phyloP scores from a whole-genome alignment of 1,284 basidiomycete species.

The Pisolithus thermaeus region DNA sequence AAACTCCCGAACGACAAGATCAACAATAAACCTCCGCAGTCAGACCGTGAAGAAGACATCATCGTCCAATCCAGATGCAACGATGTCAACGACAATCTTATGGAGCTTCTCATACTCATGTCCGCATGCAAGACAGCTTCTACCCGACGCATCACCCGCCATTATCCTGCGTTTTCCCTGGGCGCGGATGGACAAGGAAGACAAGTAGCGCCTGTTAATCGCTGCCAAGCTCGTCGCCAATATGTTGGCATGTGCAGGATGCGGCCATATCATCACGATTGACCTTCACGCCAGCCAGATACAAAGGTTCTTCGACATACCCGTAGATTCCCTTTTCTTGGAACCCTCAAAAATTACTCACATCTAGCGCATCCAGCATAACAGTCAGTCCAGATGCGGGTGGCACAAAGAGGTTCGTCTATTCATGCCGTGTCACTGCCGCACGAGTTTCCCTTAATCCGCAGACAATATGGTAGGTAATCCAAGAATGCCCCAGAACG shows the following conservation, averaged over 20 bases:
- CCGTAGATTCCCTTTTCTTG: constrained; percentile 94
- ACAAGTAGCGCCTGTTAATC: constrained; percentile 93
- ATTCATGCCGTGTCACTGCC: background rate
- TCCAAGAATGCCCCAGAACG: constrained; percentile 55
- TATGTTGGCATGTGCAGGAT: constrained; percentile 94
- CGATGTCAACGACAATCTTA: constrained; percentile 81
- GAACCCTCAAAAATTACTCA: constrained; percentile 85
- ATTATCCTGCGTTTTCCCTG: constrained; percentile 99
- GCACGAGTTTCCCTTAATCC: constrained; percentile 82
- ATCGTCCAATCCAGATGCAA: constrained; percentile 84
- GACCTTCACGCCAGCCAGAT: constrained; percentile 98
- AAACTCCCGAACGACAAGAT: constrained; percentile 97
- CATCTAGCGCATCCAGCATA: constrained; percentile 88
- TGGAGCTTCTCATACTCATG: constrained; percentile 89
- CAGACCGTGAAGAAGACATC: constrained; percentile 95
- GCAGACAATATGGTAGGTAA: constrained; percentile 76
- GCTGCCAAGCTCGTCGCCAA: constrained; percentile 98
- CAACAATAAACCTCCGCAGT: constrained; percentile 89
- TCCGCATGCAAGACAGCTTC: constrained; percentile 97
- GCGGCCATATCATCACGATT: constrained; percentile 99
- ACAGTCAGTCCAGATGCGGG: constrained; percentile 98
- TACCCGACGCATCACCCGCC: constrained; percentile 92
- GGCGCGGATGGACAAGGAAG: constrained; percentile 97
- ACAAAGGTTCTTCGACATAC: constrained; percentile 99
- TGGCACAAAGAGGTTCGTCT: constrained; percentile 87